phyloP scores from a whole-genome alignment of 2,329 filamentous ascomycete genomes.

The Aspergillus brasiliensis region DNA sequence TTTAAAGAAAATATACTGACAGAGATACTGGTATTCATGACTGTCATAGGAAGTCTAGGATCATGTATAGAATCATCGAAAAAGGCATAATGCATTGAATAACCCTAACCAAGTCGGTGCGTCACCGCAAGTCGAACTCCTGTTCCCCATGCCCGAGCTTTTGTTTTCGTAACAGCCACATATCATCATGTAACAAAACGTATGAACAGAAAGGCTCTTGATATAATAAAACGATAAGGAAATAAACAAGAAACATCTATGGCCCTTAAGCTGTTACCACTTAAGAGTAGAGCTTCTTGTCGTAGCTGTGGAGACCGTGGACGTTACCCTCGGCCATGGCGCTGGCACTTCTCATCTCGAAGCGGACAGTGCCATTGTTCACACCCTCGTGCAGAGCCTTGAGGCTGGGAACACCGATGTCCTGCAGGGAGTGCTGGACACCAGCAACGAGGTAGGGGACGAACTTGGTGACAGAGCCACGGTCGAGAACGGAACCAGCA shows the following conservation, averaged over 20 bases:
- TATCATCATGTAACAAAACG: constrained; percentile 30
- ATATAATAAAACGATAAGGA: constrained; percentile 22
- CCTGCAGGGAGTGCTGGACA: constrained; percentile 96
- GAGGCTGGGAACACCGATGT: constrained; percentile 84
- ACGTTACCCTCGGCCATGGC: constrained; percentile 96
- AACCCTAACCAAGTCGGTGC: constrained; percentile 15
- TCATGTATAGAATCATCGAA: neutral
- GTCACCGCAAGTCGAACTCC: constrained; percentile 36
- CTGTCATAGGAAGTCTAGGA: neutral
- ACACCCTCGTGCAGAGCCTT: constrained; percentile 75
- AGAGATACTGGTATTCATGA: constrained; percentile 2
- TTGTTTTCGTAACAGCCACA: constrained; percentile 34
- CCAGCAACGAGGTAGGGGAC: constrained; percentile 93
- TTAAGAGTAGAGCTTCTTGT: constrained; percentile 98
- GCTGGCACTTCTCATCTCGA: constrained; percentile 91
- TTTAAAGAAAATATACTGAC: neutral
- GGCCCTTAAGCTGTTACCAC: constrained; percentile 17
- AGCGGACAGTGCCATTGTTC: constrained; percentile 73
- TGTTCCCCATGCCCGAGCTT: constrained; percentile 33
- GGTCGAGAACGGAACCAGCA: constrained; percentile 65
- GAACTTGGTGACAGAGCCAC: constrained; percentile 85
- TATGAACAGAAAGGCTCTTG: constrained; percentile 25
- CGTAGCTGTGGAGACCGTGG: constrained; percentile 94
- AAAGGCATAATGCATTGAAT: constrained; percentile 11
- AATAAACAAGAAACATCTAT: neutral